A percentile compares a stretch with the other conserved stretches of the same genome.
phyloP scores from a whole-genome alignment of 2,329 filamentous ascomycete genomes.

The Verticillium nubilum region DNA sequence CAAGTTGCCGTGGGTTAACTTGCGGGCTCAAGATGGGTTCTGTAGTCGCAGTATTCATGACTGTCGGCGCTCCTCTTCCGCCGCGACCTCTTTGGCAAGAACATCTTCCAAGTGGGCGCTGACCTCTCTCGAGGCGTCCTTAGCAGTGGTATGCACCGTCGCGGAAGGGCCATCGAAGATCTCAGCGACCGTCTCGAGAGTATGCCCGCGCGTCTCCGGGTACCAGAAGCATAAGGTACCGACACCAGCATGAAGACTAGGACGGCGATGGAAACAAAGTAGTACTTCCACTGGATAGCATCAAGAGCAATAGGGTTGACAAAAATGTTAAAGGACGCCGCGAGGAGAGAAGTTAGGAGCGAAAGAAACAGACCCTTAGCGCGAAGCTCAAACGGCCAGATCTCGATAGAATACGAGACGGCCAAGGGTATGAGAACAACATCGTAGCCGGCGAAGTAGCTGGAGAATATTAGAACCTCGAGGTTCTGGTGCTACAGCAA shows the following conservation, averaged over 20 bases:
- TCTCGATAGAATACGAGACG: constrained; percentile 46
- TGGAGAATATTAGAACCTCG: background rate
- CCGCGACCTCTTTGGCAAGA: background rate
- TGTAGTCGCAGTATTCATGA: too few species aligned
- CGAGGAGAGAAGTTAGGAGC: constrained; percentile 49
- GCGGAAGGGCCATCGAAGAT: constrained; percentile 61
- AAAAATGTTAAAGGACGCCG: constrained; percentile 47
- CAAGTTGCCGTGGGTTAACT: too few species aligned
- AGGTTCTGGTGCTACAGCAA: background rate
- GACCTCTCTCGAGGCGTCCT: background rate
- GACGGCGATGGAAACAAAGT: constrained; percentile 50
- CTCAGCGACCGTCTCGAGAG: constrained; percentile 61
- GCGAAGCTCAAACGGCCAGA: constrained; percentile 43
- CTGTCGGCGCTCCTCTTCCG: background rate
- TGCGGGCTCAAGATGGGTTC: too few species aligned
- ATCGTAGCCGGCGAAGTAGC: constrained; percentile 38
- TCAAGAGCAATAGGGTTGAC: constrained; percentile 52
- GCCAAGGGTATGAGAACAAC: constrained; percentile 51
- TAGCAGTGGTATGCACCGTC: constrained; percentile 24
- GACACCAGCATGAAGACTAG: constrained; percentile 49
- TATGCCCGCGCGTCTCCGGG: constrained; percentile 58
- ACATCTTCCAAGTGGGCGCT: background rate
- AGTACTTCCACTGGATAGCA: constrained; percentile 43
- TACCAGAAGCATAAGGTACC: constrained; percentile 51
- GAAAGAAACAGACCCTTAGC: constrained; percentile 51